Evolutionary conservation across 2,329 filamentous ascomycete genomes (phyloP), one percentile per base, ranked within the genome.

Genomic region (Pyrenophora teres): DNA sequence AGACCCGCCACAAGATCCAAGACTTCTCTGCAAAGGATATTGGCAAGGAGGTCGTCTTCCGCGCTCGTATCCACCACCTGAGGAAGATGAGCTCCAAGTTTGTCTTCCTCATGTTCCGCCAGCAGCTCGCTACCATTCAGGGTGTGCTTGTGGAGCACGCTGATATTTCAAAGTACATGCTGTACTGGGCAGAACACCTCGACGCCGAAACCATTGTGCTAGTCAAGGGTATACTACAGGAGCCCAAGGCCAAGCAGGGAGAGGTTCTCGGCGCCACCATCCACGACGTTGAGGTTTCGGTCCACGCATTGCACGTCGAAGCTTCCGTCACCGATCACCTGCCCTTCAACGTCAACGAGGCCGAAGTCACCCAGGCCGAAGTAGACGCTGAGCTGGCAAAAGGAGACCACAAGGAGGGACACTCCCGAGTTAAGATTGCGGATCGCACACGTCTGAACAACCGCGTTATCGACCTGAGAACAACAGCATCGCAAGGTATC

Each of bases 131-230:
- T 59, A 94, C 91, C 19, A 84, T 96, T 44, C 92, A 97, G 73
- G 92, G 90, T 56, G 89, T 96, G 2, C 78, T 97, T 35, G 78
- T 84, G 54, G 78, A 82, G 59, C 78, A 85, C 59, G 83, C 84
- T 6, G 78, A 79, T 40, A 81, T 89, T 9, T 87, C 88, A 1
- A 81, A 85, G 51, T 82, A 88, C 64, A 93, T 96, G 81, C 81
- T 96, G 23, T 87, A 89, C 68, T 96, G 91, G 89, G 89, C 90
- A 2, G 89, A 95, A 74, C 90, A 90, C 69, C 79, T 96, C 39
- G 86, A 87, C 47, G 79, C 87, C 5, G 92, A 95, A 69, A 88
- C 86, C 6, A 83, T 96, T 43, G 85, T 96, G 4, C 83, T 89
- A 50, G 85, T 96, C 49, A 85, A 82, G 45, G 92, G 90, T 52